Base-by-base conservation (phyloP, 1,139 yeast genomes). In the Candida sp. region DNA sequence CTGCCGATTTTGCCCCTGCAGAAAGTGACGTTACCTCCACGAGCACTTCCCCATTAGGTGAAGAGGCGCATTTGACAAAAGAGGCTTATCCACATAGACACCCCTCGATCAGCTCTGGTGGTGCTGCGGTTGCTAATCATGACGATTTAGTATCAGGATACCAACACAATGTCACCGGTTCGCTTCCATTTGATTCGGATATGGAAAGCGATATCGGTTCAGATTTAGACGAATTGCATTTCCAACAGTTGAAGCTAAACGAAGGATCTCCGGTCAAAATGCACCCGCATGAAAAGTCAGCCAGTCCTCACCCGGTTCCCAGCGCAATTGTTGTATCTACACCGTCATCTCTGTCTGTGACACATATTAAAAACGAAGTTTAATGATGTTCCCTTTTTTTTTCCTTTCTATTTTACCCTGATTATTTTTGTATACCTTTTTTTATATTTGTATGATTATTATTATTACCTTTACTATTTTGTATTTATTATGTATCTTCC, bases 101-200 rank as follows among this genome's bases (percentile, higher is more conserved):
- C n/a, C 45, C 47, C 33, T 49, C 56, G 5, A 43, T 50, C n/a
- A 50, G 51, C 42, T 42, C 51, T 28, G 45, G 49, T 17, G 41
- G 48, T 12, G 35, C 17, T 33, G 35, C 6, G 17, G 40, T 46
- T 12, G 39, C 46, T 11, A 47, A 50, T 23, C 51, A 52, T 33
- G 53, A 50, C 23, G 52, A 47, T 41, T 40, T 51, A 34, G 54
- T 82, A 44, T 69, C 67, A 8, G 78, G 79, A 3, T 72, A 59
- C 54, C 64, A 63, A 45, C 66, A 62, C 41, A 59, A 61, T 42
- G 58, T 55, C 28, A 61, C 66, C 9, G 60, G 60, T 40, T 49
- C 58, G 8, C 49, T 61, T 11, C 63, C 66, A 8, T 64, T 67
- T 27, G 74, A 70, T 54, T 62, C 68, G 31, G 73, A 69, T 45